Percentiles rank a stretch among this genome's conserved stretches.
phyloP scores from a whole-genome alignment of 2,329 filamentous ascomycete genomes.

The Botryosphaeria dothidea region DNA sequence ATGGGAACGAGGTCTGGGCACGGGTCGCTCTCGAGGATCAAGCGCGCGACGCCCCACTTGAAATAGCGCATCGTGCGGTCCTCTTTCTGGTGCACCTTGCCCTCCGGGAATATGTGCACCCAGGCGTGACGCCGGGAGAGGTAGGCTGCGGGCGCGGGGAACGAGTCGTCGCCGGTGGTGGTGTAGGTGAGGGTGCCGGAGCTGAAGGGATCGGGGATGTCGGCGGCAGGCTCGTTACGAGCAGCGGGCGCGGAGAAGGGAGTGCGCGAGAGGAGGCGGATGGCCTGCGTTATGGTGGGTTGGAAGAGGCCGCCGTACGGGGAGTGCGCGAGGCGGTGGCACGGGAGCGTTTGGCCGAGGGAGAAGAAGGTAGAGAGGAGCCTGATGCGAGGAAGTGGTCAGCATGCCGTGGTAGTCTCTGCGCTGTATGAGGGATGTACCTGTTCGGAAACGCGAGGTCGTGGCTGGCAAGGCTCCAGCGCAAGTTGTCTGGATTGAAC shows the following conservation, averaged over 20 bases:
- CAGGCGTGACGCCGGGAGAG: constrained; percentile 71
- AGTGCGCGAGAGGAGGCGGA: constrained; percentile 73
- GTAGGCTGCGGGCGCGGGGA: constrained; percentile 72
- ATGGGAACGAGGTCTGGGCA: constrained; percentile 89
- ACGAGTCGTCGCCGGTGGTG: constrained; percentile 66
- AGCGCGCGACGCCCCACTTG: constrained; percentile 92
- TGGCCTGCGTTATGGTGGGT: constrained; percentile 80
- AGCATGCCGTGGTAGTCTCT: background rate
- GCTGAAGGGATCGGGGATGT: constrained; percentile 57
- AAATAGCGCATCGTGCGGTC: constrained; percentile 86
- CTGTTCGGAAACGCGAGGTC: constrained; percentile 92
- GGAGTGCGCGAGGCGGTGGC: constrained; percentile 79
- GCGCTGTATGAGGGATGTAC: constrained; percentile 48
- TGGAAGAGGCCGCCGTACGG: constrained; percentile 83
- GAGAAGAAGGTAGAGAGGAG: constrained; percentile 77
- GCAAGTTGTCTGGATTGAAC: constrained; percentile 71
- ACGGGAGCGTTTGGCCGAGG: constrained; percentile 86
- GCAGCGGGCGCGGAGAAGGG: constrained; percentile 41
- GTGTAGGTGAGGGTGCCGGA: constrained; percentile 59
- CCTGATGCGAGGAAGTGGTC: constrained; percentile 44
- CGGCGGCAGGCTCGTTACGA: constrained; percentile 20
- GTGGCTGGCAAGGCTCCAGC: constrained; percentile 89
- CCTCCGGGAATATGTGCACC: constrained; percentile 96
- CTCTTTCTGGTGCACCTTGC: constrained; percentile 85
- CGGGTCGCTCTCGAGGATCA: constrained; percentile 87